A percentile compares a stretch with the other conserved stretches of the same genome.
Evolutionary conservation across 2,329 filamentous ascomycete genomes (phyloP).

Genomic region (Fusarium cicatricum): DNA sequence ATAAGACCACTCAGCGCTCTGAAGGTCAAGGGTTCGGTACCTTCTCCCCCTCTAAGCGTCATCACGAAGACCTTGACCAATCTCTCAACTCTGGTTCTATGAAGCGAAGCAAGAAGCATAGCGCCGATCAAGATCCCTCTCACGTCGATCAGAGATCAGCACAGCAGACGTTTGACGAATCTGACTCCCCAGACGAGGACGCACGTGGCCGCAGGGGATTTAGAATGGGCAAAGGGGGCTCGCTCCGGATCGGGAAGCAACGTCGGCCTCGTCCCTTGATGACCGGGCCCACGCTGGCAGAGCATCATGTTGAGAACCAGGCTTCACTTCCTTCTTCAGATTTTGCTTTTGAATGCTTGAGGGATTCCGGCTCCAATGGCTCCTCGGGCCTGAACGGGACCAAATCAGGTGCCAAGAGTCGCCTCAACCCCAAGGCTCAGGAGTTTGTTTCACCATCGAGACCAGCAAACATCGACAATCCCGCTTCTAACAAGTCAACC

Average conservation of each 20-base stretch:
- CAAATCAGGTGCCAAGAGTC: conserved; percentile 13
- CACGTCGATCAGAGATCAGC: not conserved
- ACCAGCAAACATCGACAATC: not conserved
- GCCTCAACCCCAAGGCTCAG: conserved; percentile 31
- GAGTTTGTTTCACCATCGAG: conserved; percentile 38
- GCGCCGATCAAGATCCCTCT: not conserved
- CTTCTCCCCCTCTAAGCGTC: conserved; percentile 20
- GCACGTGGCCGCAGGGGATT: conserved; percentile 34
- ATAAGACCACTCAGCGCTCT: not conserved
- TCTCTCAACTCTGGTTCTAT: conserved; percentile 1
- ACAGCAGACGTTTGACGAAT: conserved; percentile 9
- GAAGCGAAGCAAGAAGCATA: conserved; percentile 32
- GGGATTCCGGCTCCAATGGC: not conserved
- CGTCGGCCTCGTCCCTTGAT: conserved; percentile 36
- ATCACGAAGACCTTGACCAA: conserved; percentile 20
- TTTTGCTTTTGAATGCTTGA: conserved; percentile 20
- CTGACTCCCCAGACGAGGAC: conserved; percentile 15
- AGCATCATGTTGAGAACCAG: conserved; percentile 13
- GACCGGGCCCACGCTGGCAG: conserved; percentile 24
- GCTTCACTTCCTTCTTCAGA: conserved; percentile 21
- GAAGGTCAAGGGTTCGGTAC: not conserved
- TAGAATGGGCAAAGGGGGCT: conserved; percentile 44
- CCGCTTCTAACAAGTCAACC: not conserved
- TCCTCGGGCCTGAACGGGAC: not conserved
- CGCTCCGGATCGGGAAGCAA: conserved; percentile 45